Percentiles rank a stretch among this genome's conserved stretches.
Evolutionary conservation across 108 stramenopile genomes (phyloP).

Genomic region (Pseudonitzschia multistriata): DNA sequence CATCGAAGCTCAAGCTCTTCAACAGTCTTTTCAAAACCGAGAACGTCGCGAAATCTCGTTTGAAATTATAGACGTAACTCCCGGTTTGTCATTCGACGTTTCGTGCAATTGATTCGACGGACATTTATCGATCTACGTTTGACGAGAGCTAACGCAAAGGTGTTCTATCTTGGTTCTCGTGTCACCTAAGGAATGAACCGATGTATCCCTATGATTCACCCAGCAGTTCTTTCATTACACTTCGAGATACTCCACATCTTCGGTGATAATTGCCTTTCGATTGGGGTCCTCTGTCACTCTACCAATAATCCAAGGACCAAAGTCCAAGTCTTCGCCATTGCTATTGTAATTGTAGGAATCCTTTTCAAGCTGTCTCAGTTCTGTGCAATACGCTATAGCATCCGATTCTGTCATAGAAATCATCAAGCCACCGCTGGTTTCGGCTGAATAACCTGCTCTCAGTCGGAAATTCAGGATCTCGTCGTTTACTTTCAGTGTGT

Average conservation of each 20-base stretch:
- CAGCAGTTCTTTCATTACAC: conserved; percentile 29
- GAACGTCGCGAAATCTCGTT: conserved; percentile 6
- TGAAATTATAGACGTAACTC: conserved; percentile 2
- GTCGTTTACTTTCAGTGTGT: conserved; percentile 56
- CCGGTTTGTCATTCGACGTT: conserved; percentile 16
- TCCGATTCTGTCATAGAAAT: conserved; percentile 65
- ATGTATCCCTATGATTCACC: not conserved
- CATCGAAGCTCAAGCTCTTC: not conserved
- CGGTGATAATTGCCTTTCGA: conserved; percentile 62
- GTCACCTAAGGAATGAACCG: not conserved
- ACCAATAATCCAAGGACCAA: conserved; percentile 79
- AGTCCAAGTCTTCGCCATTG: conserved; percentile 22
- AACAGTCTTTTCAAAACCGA: conserved; percentile 10
- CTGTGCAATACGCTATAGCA: conserved; percentile 56
- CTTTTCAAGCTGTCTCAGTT: conserved; percentile 63
- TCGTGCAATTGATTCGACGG: not conserved
- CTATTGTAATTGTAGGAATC: conserved; percentile 13
- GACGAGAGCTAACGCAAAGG: no score
- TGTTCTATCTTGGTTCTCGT: not conserved
- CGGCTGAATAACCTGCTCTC: conserved; percentile 69
- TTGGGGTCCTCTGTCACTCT: conserved; percentile 45
- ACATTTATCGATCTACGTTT: not conserved
- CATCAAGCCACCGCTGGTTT: conserved; percentile 84
- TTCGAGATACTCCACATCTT: conserved; percentile 56
- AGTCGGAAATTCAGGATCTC: conserved; percentile 74